Base-by-base conservation (phyloP, 495 filamentous ascomycete species). In the Aspergillus sclerotioniger region DNA sequence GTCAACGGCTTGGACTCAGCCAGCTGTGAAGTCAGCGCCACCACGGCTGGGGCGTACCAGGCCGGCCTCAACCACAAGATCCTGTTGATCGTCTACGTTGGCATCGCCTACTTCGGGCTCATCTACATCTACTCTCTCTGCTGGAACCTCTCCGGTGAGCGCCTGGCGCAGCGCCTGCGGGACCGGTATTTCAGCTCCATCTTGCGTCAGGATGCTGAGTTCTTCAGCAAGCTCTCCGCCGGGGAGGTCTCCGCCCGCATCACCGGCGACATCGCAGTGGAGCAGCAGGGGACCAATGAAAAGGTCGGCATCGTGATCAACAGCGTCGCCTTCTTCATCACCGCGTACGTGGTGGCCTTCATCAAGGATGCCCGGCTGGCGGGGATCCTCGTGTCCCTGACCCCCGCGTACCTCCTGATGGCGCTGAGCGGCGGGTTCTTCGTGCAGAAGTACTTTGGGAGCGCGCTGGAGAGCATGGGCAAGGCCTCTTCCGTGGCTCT, bases 331-430 rank as follows among this genome's bases (percentile, higher is more conserved):
- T 87, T 85, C 64, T 87, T 89, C 62, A 57, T 87, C 25, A 81
- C 82, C 2, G 79, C 84, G 5, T 89, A 87, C 59, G 73, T 86
- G 37, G 81, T 88, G 6, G 83, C 83, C 12, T 88, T 88, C 57
- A 79, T 84, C 64, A 85, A 83, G 64, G 71, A 84, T 48, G 69
- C 71, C 41, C 65, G 59, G 28, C 61, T 78, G 8, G 73, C 74
- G 3, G 73, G 63, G 0, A 72, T 72, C 64, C 58, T 78, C 2
- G 65, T 88, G 33, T 85, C 82, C 0, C 58, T 89, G 56, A 70
- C 88, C 25, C 86, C 87, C 0, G 85, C 83, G 12, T 88, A 86
- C 60, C 74, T 89, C 43, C 29, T 87, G 17, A 88, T 89, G 84
- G 77, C 80, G 0, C 73, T 86, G 37, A 77, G 82, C 44, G 85